Conservation (phyloP, 176 grass and related monocot genomes). For the Rhipidocladum racemiflorum region DNA sequence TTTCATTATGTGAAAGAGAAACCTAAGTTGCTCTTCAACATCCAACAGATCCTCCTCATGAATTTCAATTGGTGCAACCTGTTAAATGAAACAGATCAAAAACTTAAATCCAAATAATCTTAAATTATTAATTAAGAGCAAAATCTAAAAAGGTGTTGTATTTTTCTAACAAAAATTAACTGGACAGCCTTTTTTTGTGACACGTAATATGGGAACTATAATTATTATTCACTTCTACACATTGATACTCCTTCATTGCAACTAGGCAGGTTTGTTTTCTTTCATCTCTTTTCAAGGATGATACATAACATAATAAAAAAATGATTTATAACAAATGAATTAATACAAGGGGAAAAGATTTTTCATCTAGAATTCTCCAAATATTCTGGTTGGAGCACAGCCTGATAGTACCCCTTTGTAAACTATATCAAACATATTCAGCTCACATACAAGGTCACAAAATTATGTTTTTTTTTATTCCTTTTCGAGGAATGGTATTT, state of each 20-base stretch:
- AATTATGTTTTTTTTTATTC: background rate
- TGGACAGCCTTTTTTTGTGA: background rate
- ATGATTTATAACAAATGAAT: background rate
- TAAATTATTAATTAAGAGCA: background rate
- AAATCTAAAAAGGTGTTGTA: background rate
- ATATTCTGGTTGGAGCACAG: background rate
- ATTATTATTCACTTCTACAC: background rate
- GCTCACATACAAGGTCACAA: background rate
- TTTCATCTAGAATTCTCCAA: background rate
- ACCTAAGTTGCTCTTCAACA: conserved; percentile 86
- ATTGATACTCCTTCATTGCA: background rate
- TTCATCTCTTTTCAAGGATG: background rate
- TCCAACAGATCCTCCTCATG: conserved; percentile 82
- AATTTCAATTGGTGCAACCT: conserved; percentile 97
- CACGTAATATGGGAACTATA: conserved; percentile 20
- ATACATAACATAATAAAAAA: background rate
- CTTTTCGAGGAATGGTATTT: background rate
- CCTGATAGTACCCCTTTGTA: background rate
- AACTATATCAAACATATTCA: background rate
- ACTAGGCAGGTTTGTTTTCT: background rate
- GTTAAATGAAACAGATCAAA: conserved; percentile 28
- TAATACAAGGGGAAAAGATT: background rate
- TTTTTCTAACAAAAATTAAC: background rate
- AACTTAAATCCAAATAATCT: conserved; percentile 8
- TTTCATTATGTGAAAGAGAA: conserved; percentile 75